Evolutionary conservation across 768 basidiomycete genomes (phyloP), one percentile per base, ranked within the genome.

Genomic region (Tubosaeta sp.): DNA sequence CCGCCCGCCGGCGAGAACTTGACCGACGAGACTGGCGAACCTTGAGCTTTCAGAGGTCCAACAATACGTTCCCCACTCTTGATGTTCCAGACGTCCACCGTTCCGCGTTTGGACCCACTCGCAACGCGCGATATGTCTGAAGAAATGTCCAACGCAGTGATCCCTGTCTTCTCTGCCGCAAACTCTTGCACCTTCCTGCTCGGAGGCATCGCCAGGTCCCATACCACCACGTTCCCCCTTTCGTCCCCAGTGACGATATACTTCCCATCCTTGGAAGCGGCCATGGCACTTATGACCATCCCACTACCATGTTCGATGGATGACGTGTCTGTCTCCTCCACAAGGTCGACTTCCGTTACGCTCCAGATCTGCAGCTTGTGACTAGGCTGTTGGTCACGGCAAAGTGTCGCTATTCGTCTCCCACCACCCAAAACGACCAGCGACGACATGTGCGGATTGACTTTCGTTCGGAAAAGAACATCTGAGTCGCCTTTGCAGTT

Each of bases 1-100:
- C 14, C 42, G 12, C 59, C 60, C 3, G 31, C 14, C 1, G 59
- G 59, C 1, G 60, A 61, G 41, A 61, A 61, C 47, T 58, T 58
- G 53, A 61, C 33, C 1, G 55, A 57, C 11, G 52, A 48, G 11
- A 61, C 27, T 5, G 53, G 46, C 17, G 35, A 37, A 37, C 17
- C 35, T 37, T 37, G 35, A 37, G 16, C 35, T 16, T 16, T 37
- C 35, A 37, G 13, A 37, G 35, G 35, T 2, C 35, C n/a, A 6
- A 37, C n/a, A n/a, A n/a, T 14, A 37, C n/a, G 35, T 9, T 37
- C 35, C 13, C 35, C 35, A 17, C 2, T 17, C 35, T 37, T 9
- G 35, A 37, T 37, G n/a, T n/a, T 37, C 35, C 35, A 37, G 35
- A 37, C n/a, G 7, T 9, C 35, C 35, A 37, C 35, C n/a, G 35